These are phyloP conservation scores for Chionographis japonica DNA, from an alignment of 106 monocot species.

Conservation along the genomic window DNA sequence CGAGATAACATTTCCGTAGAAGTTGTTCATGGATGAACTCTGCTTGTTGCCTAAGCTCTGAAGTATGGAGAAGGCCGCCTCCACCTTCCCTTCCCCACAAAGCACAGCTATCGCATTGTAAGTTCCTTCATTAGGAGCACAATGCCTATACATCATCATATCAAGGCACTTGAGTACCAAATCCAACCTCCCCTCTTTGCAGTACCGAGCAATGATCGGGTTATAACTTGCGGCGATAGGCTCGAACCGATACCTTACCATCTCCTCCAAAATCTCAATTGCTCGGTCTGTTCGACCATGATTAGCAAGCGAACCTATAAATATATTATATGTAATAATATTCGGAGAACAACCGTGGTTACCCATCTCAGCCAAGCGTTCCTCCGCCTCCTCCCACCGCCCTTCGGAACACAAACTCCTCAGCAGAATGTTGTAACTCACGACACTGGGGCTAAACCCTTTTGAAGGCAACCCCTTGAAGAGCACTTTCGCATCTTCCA, in stretches of 20 bases:
- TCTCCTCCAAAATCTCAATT: conserved; percentile 56
- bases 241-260: conserved; percentile 45
- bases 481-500: conserved; percentile 48
- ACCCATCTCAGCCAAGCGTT: conserved; percentile 65
- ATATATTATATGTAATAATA: conserved; percentile 68
- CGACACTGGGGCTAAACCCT: conserved; percentile 67
- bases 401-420: conserved; percentile 68
- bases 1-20: conserved; percentile 59
- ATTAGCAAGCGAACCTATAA: conserved; percentile 58
- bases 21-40: conserved; percentile 42
- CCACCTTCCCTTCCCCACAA: conserved; percentile 57
- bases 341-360: conserved; percentile 33
- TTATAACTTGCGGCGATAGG: conserved; percentile 74
- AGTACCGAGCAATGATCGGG: conserved; percentile 65
- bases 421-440: conserved; percentile 78
- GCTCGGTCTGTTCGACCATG: conserved; percentile 58
- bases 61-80: conserved; percentile 58
- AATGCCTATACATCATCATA: conserved; percentile 45
- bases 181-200: conserved; percentile 52
- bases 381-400: conserved; percentile 70
- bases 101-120: conserved; percentile 75
- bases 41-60: conserved; percentile 49
- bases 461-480: conserved; percentile 51
- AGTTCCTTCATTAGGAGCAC: conserved; percentile 63
- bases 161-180: conserved; percentile 51